Percentiles rank a stretch among this genome's conserved stretches.
Conservation (phyloP, 176 grass and related monocot species). For the Bolboschoenus planiculmis region DNA sequence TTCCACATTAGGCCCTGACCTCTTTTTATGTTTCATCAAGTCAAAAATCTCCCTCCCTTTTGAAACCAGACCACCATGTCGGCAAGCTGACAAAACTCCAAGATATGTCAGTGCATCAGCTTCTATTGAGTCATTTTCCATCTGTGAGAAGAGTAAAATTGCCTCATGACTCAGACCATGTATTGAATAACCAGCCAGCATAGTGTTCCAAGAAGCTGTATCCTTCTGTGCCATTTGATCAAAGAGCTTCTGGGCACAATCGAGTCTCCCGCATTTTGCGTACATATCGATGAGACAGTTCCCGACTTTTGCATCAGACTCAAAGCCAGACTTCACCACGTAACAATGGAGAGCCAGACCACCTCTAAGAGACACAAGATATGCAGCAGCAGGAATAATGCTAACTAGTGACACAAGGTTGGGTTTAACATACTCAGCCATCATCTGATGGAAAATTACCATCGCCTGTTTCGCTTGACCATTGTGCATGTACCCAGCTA, state of each 20-base stretch:
- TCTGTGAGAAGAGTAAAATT: slow-evolving; percentile 53
- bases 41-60: slow-evolving; percentile 50
- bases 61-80: slow-evolving; percentile 65
- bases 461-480: slow-evolving; percentile 27
- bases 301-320: slow-evolving; percentile 23
- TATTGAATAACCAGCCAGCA: slow-evolving; percentile 43
- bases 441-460: slow-evolving; percentile 33
- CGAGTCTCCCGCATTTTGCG: slow-evolving; percentile 40
- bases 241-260: slow-evolving; percentile 32
- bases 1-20: slow-evolving; percentile 39
- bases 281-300: slow-evolving; percentile 49
- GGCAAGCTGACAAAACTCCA: slow-evolving; percentile 62
- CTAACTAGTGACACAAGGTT: slow-evolving; percentile 33
- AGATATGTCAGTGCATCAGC: slow-evolving; percentile 68
- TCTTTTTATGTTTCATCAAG: slow-evolving; percentile 40
- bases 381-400: slow-evolving; percentile 33
- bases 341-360: slow-evolving; percentile 32
- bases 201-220: slow-evolving; percentile 36
- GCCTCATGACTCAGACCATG: slow-evolving; percentile 64
- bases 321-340: slow-evolving; percentile 27
- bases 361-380: slow-evolving; percentile 27
- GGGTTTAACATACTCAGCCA: slow-evolving; percentile 29
- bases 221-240: slow-evolving; percentile 33
- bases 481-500: slow-evolving; percentile 41
- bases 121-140: slow-evolving; percentile 40